Conservation (phyloP, 345 rosid species). For the Arabidopsis arenosa region DNA sequence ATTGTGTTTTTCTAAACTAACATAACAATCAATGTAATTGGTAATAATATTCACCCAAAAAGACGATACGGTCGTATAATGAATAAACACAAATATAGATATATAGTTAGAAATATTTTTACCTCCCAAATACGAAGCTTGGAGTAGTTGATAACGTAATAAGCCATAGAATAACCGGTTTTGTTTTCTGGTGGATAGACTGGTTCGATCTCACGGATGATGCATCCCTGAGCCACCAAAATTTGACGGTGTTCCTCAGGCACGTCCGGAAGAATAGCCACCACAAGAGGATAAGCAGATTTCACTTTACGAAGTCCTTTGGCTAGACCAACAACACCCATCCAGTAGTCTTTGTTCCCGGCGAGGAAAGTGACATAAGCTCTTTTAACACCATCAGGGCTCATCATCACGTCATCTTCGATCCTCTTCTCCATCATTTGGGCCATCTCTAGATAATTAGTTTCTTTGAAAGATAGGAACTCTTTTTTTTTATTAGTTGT, state of each 20-base stretch:
- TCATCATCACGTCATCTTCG: not conserved
- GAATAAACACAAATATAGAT: not conserved
- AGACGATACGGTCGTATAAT: not conserved
- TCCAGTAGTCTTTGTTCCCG: slow-evolving; percentile 64
- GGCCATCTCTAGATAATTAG: not conserved
- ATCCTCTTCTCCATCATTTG: not conserved
- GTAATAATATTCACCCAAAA: not conserved
- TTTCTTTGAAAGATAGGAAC: not conserved
- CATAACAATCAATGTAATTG: not conserved
- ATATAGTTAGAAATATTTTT: not conserved
- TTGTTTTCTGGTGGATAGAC: slow-evolving; percentile 61
- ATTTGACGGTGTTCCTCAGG: slow-evolving; percentile 67
- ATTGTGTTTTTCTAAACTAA: not conserved
- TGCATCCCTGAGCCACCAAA: slow-evolving; percentile 62
- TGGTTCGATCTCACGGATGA: slow-evolving; percentile 62
- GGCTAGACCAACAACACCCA: slow-evolving; percentile 72
- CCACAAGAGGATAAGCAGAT: slow-evolving; percentile 63
- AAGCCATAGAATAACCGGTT: slow-evolving; percentile 66
- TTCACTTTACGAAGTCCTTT: slow-evolving; percentile 64
- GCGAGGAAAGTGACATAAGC: slow-evolving; percentile 68
- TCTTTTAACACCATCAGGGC: slow-evolving; percentile 16
- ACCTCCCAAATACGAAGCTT: slow-evolving; percentile 91
- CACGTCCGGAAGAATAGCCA: slow-evolving; percentile 68
- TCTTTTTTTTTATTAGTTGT: not conserved
- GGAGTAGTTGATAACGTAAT: slow-evolving; percentile 76